Evolutionary conservation across 345 rosid species (phyloP).

Genomic region (Corchorus capsularis): DNA sequence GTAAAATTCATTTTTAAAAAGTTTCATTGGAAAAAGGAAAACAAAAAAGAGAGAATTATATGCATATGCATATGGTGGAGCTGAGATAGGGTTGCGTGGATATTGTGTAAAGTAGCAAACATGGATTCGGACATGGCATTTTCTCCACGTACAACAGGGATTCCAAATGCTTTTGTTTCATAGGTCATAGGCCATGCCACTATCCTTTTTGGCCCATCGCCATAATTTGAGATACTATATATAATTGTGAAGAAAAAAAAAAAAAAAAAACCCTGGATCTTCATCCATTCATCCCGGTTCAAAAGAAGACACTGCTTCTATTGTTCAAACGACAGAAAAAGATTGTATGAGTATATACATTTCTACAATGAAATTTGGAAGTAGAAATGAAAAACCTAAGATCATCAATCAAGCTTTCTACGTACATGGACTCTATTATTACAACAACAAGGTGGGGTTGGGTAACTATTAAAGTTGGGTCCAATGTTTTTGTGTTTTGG

Average conservation of each 20-base stretch:
- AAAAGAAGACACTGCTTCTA: too few species aligned
- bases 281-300: too few species aligned
- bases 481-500: not conserved
- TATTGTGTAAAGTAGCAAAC: not conserved
- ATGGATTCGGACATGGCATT: not conserved
- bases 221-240: not conserved
- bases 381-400: too few species aligned
- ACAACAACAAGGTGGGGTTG: not conserved
- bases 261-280: too few species aligned
- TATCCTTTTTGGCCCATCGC: not conserved
- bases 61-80: not conserved
- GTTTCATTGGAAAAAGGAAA: not conserved
- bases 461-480: not conserved
- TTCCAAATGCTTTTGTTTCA: not conserved
- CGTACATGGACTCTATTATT: too few species aligned
- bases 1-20: too few species aligned
- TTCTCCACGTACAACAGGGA: not conserved
- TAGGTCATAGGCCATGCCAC: not conserved
- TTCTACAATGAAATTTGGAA: too few species aligned
- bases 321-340: not conserved
- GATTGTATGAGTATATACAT: too few species aligned
- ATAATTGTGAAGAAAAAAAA: too few species aligned
- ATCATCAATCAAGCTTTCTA: too few species aligned
- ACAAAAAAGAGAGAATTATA: not conserved
- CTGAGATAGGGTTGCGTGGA: not conserved